Percentiles rank a stretch among this genome's conserved stretches.
phyloP scores from a whole-genome alignment of 805 yeast species.

The Lachancea lanzarotensis region DNA sequence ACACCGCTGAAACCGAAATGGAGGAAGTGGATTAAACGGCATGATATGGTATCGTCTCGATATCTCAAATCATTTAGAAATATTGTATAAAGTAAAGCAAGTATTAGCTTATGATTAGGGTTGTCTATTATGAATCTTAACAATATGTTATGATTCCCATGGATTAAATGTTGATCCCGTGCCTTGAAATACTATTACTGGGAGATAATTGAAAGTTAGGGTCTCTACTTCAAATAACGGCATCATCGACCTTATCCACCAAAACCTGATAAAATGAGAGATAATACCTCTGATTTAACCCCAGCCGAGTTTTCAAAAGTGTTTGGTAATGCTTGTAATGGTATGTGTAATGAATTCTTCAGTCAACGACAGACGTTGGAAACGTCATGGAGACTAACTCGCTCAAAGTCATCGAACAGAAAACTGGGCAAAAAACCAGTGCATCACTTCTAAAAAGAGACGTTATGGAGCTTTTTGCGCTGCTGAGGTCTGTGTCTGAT shows the following conservation, averaged over 20 bases:
- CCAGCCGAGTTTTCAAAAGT: background rate
- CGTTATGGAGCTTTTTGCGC: slow-evolving; percentile 10
- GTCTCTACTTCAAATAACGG: too few species aligned
- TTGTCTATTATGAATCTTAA: background rate
- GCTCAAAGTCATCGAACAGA: slow-evolving; percentile 4
- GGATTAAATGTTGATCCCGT: too few species aligned
- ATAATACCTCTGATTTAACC: background rate
- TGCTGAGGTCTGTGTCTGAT: slow-evolving; percentile 10
- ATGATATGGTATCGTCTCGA: too few species aligned
- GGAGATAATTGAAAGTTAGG: too few species aligned
- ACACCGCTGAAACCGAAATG: slow-evolving; percentile 89
- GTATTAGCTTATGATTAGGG: background rate
- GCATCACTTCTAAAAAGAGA: slow-evolving; percentile 7
- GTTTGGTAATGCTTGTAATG: background rate
- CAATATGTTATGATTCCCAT: too few species aligned
- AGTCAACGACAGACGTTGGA: background rate
- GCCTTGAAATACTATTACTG: too few species aligned
- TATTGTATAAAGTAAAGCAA: slow-evolving; percentile 5
- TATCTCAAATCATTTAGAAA: slow-evolving; percentile 1
- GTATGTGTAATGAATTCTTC: background rate
- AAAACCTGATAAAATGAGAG: too few species aligned
- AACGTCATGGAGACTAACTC: background rate
- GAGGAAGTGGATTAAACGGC: slow-evolving; percentile 88
- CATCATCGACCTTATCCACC: too few species aligned
- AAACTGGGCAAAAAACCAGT: slow-evolving; percentile 4